Conservation (phyloP, 331 rosid genomes). For the Stylosanthes scabra region DNA sequence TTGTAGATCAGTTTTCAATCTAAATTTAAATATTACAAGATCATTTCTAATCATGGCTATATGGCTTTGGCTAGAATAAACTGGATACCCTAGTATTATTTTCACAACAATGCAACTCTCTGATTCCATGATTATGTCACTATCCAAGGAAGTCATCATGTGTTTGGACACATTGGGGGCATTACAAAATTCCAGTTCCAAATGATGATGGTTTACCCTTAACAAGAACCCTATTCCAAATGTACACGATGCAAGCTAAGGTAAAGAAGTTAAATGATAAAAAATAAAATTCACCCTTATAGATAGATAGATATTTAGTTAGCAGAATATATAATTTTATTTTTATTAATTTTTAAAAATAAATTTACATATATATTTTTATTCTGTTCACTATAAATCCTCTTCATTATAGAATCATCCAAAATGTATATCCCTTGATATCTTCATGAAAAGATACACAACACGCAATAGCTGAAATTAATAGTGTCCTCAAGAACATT, state of each 20-base stretch:
- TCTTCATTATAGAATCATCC: no score
- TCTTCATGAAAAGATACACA: conserved; percentile 50
- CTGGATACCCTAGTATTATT: conserved; percentile 45
- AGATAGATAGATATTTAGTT: no score
- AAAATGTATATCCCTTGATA: conserved; percentile 49
- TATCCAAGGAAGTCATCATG: conserved; percentile 52
- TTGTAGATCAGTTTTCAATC: conserved; percentile 40
- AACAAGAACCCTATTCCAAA: conserved; percentile 37
- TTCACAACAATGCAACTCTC: conserved; percentile 16
- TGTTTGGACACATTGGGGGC: conserved; percentile 51
- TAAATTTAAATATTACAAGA: conserved; percentile 20
- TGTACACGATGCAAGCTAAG: no score
- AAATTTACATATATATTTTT: no score
- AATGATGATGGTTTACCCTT: conserved; percentile 35
- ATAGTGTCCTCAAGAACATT: conserved; percentile 45
- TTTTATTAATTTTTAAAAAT: no score
- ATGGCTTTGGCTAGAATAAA: conserved; percentile 70
- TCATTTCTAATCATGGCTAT: conserved; percentile 63
- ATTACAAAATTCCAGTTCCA: background rate
- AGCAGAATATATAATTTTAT: no score
- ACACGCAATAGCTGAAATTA: conserved; percentile 55
- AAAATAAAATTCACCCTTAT: no score
- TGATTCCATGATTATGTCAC: conserved; percentile 12
- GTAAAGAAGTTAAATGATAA: no score
- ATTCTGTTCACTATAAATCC: no score